phyloP scores from a whole-genome alignment of 1,284 basidiomycete genomes.

The Cutaneotrichosporon mucoides region DNA sequence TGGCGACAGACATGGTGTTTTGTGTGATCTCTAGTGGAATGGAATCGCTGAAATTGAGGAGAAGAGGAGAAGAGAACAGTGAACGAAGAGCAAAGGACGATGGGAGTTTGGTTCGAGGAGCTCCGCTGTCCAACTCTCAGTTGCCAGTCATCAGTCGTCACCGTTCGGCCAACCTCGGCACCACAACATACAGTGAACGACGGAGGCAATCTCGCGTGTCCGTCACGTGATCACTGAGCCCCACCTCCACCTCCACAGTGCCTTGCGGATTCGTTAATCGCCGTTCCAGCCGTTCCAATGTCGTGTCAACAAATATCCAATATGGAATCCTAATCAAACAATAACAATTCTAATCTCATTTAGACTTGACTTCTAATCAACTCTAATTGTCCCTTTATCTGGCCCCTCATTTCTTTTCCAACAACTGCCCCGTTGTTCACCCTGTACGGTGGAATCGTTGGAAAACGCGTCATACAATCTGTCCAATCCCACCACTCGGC shows the following conservation, averaged over 20 bases:
- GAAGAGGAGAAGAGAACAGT: neutral
- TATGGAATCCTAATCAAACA: neutral
- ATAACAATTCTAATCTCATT: neutral
- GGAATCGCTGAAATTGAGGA: too few relatives aligned
- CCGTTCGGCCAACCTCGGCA: too few relatives aligned
- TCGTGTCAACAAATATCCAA: too few relatives aligned
- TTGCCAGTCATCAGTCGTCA: too few relatives aligned
- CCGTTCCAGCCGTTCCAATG: too few relatives aligned
- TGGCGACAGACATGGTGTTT: conserved; percentile 31
- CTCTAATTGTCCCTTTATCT: neutral
- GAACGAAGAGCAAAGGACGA: neutral
- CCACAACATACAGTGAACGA: too few relatives aligned
- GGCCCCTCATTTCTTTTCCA: neutral
- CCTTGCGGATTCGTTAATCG: too few relatives aligned
- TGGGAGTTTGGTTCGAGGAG: neutral
- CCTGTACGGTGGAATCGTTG: neutral
- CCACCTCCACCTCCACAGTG: too few relatives aligned
- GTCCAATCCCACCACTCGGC: conserved; percentile 4
- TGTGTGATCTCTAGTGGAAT: too few relatives aligned
- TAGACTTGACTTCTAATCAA: neutral
- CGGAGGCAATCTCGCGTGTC: too few relatives aligned
- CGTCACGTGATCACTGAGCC: too few relatives aligned
- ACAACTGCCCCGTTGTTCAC: neutral
- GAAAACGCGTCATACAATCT: conserved; percentile 4
- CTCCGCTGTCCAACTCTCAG: too few relatives aligned